Percentiles rank a stretch among this genome's conserved stretches.
These are phyloP conservation scores for Gymnopilus junonius DNA, from an alignment of 768 basidiomycete species.

Conservation along the genomic window DNA sequence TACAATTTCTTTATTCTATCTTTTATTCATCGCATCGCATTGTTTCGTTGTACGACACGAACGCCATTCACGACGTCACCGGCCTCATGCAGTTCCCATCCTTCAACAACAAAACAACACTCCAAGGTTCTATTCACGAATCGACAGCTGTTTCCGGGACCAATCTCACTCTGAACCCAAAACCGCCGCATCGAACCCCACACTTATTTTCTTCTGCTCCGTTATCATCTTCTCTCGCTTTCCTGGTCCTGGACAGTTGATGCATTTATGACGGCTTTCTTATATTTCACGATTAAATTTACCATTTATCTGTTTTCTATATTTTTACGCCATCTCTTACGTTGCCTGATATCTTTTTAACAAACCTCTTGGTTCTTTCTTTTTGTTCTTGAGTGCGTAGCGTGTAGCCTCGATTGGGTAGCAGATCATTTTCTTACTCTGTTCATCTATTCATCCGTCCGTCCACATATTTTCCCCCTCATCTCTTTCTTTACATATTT, in stretches of 20 bases:
- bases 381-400: conserved; percentile 18
- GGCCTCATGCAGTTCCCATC: conserved; percentile 9
- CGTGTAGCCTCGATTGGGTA: not conserved
- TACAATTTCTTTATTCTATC: not conserved
- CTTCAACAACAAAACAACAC: conserved; percentile 14
- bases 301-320: conserved; percentile 31
- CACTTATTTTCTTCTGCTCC: not conserved
- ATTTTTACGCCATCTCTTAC: conserved; percentile 22
- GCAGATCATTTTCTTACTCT: not conserved
- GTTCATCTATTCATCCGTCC: not conserved
- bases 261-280: conserved; percentile 29
- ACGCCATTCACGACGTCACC: conserved; percentile 24
- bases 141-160: conserved; percentile 21
- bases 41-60: conserved; percentile 43
- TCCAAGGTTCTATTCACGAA: conserved; percentile 22
- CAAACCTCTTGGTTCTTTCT: conserved; percentile 13
- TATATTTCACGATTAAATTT: conserved; percentile 23
- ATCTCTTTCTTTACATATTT: not conserved
- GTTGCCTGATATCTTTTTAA: conserved; percentile 9
- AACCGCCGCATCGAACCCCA: not conserved
- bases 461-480: not conserved
- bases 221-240: conserved; percentile 13
- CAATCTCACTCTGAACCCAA: not conserved
- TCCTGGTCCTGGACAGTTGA: conserved; percentile 26
- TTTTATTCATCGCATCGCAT: conserved; percentile 29